Conservation (phyloP, 2,329 filamentous ascomycete species). For the Dactylonectria macrodidyma region DNA sequence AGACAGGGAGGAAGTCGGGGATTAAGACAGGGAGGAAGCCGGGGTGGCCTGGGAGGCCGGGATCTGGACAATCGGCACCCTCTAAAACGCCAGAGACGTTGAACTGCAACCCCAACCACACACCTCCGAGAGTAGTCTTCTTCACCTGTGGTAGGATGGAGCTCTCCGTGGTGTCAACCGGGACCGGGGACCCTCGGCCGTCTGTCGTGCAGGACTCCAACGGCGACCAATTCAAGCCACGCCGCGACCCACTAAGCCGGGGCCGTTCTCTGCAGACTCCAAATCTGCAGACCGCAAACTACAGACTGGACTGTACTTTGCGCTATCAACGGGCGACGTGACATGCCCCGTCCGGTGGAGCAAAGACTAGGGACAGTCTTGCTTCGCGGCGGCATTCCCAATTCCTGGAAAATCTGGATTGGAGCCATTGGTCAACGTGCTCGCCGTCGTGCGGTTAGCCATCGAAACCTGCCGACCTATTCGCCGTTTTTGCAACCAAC, state of each 20-base stretch:
- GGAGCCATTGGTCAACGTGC: neutral
- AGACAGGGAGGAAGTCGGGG: conserved; percentile 5
- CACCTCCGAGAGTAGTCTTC: neutral
- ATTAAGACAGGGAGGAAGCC: neutral
- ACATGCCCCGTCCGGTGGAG: conserved; percentile 16
- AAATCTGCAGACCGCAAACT: neutral
- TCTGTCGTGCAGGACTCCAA: conserved; percentile 22
- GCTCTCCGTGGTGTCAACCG: neutral
- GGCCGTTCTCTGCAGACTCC: neutral
- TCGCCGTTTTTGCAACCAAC: neutral
- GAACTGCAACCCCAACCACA: conserved; percentile 24
- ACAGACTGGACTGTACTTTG: neutral
- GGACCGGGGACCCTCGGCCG: conserved; percentile 1
- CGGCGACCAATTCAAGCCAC: conserved; percentile 1
- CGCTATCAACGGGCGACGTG: conserved; percentile 14
- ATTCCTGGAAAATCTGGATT: neutral
- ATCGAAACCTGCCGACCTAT: conserved; percentile 1
- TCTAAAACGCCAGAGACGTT: conserved; percentile 21
- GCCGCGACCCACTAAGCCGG: conserved; percentile 8
- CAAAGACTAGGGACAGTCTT: neutral
- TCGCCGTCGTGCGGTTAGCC: conserved; percentile 2
- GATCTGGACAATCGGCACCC: conserved; percentile 14
- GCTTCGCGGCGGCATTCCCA: neutral
- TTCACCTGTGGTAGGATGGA: neutral
- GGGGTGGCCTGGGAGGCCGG: conserved; percentile 17